Percentiles rank a stretch among this genome's conserved stretches.
Evolutionary conservation across 768 basidiomycete genomes (phyloP).

Genomic region (Calocybe gangraenosa): DNA sequence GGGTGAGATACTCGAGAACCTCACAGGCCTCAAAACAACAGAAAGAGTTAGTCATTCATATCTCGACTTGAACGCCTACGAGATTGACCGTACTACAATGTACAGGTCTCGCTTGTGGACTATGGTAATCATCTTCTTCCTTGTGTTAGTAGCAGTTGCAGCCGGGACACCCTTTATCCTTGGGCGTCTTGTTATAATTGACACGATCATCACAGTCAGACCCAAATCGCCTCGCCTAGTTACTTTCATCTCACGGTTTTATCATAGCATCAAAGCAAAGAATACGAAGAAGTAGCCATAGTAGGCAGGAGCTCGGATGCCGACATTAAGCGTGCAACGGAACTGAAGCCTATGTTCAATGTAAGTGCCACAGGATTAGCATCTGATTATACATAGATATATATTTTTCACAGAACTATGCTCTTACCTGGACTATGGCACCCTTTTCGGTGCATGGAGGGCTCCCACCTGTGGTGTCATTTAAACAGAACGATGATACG

Average conservation of each 20-base stretch:
- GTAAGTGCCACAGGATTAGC: constrained; percentile 9
- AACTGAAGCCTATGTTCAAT: constrained; percentile 23
- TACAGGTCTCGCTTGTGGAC: constrained; percentile 34
- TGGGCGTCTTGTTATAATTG: constrained; percentile 32
- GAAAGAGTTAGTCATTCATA: constrained; percentile 32
- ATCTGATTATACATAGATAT: neutral
- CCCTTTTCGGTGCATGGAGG: constrained; percentile 31
- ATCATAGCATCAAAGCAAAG: constrained; percentile 26
- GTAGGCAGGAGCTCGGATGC: constrained; percentile 28
- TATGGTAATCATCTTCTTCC: constrained; percentile 30
- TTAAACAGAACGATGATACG: constrained; percentile 26
- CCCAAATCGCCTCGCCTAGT: neutral
- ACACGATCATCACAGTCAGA: constrained; percentile 25
- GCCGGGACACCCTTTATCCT: constrained; percentile 30
- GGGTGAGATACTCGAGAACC: constrained; percentile 29
- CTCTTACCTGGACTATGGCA: constrained; percentile 35
- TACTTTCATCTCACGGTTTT: neutral
- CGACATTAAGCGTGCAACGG: constrained; percentile 28
- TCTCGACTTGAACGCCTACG: neutral
- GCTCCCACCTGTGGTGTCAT: constrained; percentile 29
- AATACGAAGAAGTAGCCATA: constrained; percentile 32
- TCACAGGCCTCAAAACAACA: constrained; percentile 22
- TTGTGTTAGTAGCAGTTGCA: constrained; percentile 26
- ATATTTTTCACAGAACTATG: constrained; percentile 22
- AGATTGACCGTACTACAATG: constrained; percentile 1